Percentiles rank a stretch among this genome's conserved stretches.
These are phyloP conservation scores for Ophiognomonia clavigignenti-juglandacearum DNA, from an alignment of 2,329 filamentous ascomycete genomes.

Conservation along the genomic window DNA sequence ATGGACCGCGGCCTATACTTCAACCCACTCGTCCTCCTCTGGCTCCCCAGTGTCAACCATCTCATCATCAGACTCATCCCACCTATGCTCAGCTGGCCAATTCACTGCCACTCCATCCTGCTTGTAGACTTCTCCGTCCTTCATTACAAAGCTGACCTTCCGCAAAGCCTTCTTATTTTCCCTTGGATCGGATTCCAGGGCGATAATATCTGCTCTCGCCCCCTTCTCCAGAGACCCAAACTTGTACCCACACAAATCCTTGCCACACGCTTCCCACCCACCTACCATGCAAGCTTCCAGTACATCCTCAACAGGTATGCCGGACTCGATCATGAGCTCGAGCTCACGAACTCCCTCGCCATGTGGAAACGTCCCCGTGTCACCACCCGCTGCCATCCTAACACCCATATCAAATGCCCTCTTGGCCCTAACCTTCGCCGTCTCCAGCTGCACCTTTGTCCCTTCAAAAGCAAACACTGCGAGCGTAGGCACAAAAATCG, in stretches of 20 bases:
- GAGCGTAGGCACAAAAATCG: conserved; percentile 50
- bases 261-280: conserved; percentile 53
- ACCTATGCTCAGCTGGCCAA: conserved; percentile 14
- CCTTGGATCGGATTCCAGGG: conserved; percentile 38
- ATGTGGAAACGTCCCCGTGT: conserved; percentile 49
- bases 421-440: conserved; percentile 32
- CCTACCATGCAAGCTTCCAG: conserved; percentile 44
- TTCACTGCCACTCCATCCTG: conserved; percentile 23
- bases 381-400: conserved; percentile 46
- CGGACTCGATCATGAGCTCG: conserved; percentile 48
- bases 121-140: conserved; percentile 49
- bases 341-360: conserved; percentile 48
- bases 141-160: conserved; percentile 51
- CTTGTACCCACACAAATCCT: conserved; percentile 41
- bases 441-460: conserved; percentile 18
- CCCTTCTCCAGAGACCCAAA: conserved; percentile 50
- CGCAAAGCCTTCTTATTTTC: conserved; percentile 36
- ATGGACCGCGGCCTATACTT: too few relatives aligned
- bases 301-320: conserved; percentile 44
- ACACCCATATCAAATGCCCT: conserved; percentile 41
- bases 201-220: conserved; percentile 46
- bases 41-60: too few relatives aligned
- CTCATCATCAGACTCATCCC: conserved; percentile 9
- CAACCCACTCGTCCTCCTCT: conserved; percentile 2
- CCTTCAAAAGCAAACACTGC: conserved; percentile 33